Percentiles rank a stretch among this genome's conserved stretches.
These are phyloP conservation scores for Pyrenula aspistea DNA, from an alignment of 495 filamentous ascomycete genomes.

Conservation along the genomic window DNA sequence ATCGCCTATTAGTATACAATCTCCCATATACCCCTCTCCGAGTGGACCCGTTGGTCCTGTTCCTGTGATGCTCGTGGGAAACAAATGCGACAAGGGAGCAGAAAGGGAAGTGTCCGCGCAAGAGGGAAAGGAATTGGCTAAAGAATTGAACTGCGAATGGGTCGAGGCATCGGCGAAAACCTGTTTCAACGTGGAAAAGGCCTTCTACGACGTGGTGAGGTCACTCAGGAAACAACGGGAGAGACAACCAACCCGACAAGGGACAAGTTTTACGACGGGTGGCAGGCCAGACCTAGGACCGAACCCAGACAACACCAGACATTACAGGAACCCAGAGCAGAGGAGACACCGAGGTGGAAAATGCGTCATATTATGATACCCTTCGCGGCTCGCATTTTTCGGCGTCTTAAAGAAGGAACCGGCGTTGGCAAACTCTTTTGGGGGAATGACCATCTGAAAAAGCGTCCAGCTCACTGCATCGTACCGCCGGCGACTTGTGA, in stretches of 20 bases:
- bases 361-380: slow-evolving; percentile 4
- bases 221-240: slow-evolving; percentile 69
- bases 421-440: not conserved
- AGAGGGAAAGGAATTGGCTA: slow-evolving; percentile 83
- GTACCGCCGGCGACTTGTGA: not conserved
- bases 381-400: not conserved
- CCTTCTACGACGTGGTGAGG: slow-evolving; percentile 94
- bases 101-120: slow-evolving; percentile 95
- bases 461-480: not conserved
- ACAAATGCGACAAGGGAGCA: slow-evolving; percentile 93
- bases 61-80: slow-evolving; percentile 95
- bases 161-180: slow-evolving; percentile 99
- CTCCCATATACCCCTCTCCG: slow-evolving; percentile 56
- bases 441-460: not conserved
- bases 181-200: slow-evolving; percentile 97
- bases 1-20: slow-evolving; percentile 48
- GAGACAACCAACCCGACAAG: slow-evolving; percentile 27
- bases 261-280: slow-evolving; percentile 20
- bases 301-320: slow-evolving; percentile 27
- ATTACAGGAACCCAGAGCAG: slow-evolving; percentile 2
- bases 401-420: not conserved
- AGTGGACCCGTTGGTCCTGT: slow-evolving; percentile 50
- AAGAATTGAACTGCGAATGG: slow-evolving; percentile 90
- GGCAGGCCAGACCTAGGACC: slow-evolving; percentile 26
- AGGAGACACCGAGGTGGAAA: slow-evolving; percentile 2